A percentile compares a stretch with the other conserved stretches of the same genome.
Conservation (phyloP, 768 basidiomycete genomes). For the Russula sp. region DNA sequence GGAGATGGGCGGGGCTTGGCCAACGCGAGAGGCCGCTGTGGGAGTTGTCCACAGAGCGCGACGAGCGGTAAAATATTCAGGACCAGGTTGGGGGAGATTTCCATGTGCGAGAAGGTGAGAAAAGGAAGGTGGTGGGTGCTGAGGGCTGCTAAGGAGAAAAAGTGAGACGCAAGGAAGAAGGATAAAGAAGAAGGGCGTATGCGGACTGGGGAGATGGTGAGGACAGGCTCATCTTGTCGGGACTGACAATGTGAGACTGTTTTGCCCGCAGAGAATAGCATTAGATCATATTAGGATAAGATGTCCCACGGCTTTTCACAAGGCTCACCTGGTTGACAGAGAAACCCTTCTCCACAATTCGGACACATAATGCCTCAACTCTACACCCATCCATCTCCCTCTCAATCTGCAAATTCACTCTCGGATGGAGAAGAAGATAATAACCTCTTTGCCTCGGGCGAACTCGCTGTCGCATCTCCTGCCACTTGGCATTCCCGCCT, state of each 20-base stretch:
- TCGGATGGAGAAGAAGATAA: slow-evolving; percentile 71
- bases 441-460: slow-evolving; percentile 46
- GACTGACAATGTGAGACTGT: background rate
- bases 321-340: background rate
- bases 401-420: slow-evolving; percentile 75
- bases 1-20: slow-evolving; percentile 31
- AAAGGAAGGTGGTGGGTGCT: slow-evolving; percentile 36
- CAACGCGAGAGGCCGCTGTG: slow-evolving; percentile 31
- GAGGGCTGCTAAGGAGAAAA: background rate
- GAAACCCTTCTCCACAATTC: slow-evolving; percentile 16
- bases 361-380: slow-evolving; percentile 32
- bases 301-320: slow-evolving; percentile 15
- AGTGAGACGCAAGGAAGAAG: background rate
- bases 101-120: slow-evolving; percentile 42
- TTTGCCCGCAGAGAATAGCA: background rate
- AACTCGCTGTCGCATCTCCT: slow-evolving; percentile 45
- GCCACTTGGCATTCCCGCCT: slow-evolving; percentile 48
- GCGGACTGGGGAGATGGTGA: background rate
- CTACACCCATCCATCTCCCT: slow-evolving; percentile 45
- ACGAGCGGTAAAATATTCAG: slow-evolving; percentile 59
- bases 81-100: slow-evolving; percentile 59
- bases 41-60: slow-evolving; percentile 55
- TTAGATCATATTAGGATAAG: slow-evolving; percentile 8
- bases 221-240: background rate
- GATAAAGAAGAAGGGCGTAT: background rate